Evolutionary conservation across 345 rosid genomes (phyloP).

Genomic region (Acer negundo): DNA sequence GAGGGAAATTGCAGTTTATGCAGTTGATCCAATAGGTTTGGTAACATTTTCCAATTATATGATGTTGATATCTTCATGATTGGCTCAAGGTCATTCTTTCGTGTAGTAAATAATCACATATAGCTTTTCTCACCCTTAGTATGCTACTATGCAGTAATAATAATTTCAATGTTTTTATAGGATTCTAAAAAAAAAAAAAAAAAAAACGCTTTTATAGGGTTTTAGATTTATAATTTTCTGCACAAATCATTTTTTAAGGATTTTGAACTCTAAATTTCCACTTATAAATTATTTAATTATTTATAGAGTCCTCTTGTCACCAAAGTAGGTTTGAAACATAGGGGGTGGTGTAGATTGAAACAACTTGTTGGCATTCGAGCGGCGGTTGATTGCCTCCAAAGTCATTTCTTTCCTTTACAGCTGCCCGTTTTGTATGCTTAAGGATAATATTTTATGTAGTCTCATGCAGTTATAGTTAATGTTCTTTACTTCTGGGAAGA

Average conservation of each 20-base stretch:
- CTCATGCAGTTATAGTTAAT: neutral
- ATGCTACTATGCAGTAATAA: neutral
- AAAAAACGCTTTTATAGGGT: too few species aligned
- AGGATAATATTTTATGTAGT: neutral
- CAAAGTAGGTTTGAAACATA: too few species aligned
- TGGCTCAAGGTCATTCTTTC: neutral
- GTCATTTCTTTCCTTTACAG: slow-evolving; percentile 2
- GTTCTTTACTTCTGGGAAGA: neutral
- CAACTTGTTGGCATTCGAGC: neutral
- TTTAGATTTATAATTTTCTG: neutral
- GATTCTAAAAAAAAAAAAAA: too few species aligned
- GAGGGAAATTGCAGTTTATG: neutral
- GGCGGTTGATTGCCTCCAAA: neutral
- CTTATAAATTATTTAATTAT: too few species aligned
- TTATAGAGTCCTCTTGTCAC: too few species aligned
- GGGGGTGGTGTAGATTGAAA: too few species aligned
- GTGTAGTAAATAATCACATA: neutral
- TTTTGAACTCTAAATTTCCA: neutral
- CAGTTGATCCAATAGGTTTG: neutral
- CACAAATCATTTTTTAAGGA: neutral
- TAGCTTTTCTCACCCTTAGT: neutral
- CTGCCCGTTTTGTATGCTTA: neutral
- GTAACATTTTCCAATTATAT: neutral
- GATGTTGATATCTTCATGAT: neutral
- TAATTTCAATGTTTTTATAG: neutral